Conservation (phyloP, 164 flowering plant species). For the Berberis thunbergii region DNA sequence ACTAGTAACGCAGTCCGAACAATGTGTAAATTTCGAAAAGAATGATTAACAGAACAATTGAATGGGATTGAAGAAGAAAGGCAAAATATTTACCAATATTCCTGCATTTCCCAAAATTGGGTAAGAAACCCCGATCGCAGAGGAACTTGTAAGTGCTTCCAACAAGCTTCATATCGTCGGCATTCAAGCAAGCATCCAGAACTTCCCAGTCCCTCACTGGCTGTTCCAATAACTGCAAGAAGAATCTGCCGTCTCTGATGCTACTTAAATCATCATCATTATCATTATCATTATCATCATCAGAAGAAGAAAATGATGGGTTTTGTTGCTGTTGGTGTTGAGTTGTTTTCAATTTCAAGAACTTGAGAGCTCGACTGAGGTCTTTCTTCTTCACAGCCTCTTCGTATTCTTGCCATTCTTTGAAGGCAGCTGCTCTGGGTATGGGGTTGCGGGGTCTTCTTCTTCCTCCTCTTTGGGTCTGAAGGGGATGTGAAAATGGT, state of each 20-base stretch:
- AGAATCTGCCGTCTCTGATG: too few relatives aligned
- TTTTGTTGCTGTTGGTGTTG: slow-evolving; percentile 6
- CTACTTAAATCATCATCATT: not conserved
- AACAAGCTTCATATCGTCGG: slow-evolving; percentile 91
- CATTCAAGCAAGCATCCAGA: slow-evolving; percentile 82
- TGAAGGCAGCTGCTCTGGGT: slow-evolving; percentile 8
- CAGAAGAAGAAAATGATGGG: slow-evolving; percentile 11
- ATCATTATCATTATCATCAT: not conserved
- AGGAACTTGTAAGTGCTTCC: slow-evolving; percentile 61
- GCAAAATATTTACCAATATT: slow-evolving; percentile 46
- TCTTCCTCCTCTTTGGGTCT: too few relatives aligned
- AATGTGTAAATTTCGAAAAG: not conserved
- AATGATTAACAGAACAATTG: not conserved
- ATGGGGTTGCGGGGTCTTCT: too few relatives aligned
- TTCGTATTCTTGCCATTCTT: slow-evolving; percentile 60
- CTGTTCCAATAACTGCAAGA: not conserved
- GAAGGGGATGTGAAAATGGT: too few relatives aligned
- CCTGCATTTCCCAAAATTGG: slow-evolving; percentile 78
- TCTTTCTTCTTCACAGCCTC: slow-evolving; percentile 86
- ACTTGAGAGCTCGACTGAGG: slow-evolving; percentile 63
- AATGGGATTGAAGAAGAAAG: not conserved
- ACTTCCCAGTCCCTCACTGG: slow-evolving; percentile 76
- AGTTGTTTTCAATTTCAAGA: slow-evolving; percentile 39
- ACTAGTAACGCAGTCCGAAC: not conserved
- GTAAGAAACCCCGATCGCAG: slow-evolving; percentile 58